A percentile compares a stretch with the other conserved stretches of the same genome.
phyloP scores from a whole-genome alignment of 2,329 filamentous ascomycete species.

The Diaporthe sp. region DNA sequence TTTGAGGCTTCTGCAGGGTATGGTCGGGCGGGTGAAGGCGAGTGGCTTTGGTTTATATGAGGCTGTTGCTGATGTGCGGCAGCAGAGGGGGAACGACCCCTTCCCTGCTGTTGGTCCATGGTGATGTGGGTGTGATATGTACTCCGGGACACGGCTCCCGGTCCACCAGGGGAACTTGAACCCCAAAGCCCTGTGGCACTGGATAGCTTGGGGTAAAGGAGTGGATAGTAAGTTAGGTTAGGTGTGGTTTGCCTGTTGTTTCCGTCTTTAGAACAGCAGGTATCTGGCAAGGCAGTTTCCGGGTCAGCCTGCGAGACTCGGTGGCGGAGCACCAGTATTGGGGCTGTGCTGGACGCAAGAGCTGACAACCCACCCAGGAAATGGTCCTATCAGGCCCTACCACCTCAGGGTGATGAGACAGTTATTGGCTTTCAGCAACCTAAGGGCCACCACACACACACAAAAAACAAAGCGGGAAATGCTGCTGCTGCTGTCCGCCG shows the following conservation, averaged over 20 bases:
- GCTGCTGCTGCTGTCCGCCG: slow-evolving; percentile 28
- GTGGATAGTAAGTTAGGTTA: slow-evolving; percentile 1
- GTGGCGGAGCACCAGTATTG: slow-evolving; percentile 42
- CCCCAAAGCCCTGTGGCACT: slow-evolving; percentile 29
- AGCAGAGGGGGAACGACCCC: slow-evolving; percentile 74
- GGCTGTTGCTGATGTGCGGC: slow-evolving; percentile 65
- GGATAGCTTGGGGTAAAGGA: slow-evolving; percentile 20
- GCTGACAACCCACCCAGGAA: slow-evolving; percentile 42
- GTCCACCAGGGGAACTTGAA: slow-evolving; percentile 33
- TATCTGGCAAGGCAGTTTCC: slow-evolving; percentile 43
- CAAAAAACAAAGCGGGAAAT: slow-evolving; percentile 24
- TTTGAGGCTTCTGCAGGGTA: slow-evolving; percentile 58
- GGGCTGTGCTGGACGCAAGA: slow-evolving; percentile 41
- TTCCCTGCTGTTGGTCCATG: slow-evolving; percentile 68
- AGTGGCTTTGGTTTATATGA: slow-evolving; percentile 78
- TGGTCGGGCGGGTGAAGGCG: slow-evolving; percentile 65
- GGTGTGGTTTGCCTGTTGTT: slow-evolving; percentile 35
- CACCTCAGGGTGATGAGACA: slow-evolving; percentile 41
- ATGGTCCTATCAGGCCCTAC: slow-evolving; percentile 41
- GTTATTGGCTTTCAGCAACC: slow-evolving; percentile 34
- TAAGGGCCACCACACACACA: slow-evolving; percentile 10
- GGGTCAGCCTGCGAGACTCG: slow-evolving; percentile 42
- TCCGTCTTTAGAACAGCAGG: slow-evolving; percentile 43
- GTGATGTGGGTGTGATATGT: slow-evolving; percentile 50
- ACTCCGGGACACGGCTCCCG: slow-evolving; percentile 42